Evolutionary conservation across 1,139 yeast species (phyloP).

Genomic region (Hyphopichia buzzinii): DNA sequence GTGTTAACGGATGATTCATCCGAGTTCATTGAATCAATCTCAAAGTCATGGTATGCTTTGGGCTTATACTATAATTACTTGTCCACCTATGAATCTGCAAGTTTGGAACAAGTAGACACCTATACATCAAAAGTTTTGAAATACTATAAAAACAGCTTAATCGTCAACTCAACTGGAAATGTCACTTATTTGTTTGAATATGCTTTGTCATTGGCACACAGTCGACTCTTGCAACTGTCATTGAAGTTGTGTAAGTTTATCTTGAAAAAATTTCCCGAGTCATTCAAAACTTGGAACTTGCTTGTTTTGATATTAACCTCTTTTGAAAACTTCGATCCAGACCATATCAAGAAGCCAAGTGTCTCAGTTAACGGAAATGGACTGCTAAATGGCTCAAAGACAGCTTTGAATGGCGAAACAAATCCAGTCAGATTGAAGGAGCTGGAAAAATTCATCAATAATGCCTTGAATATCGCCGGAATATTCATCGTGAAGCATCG

Average conservation of each 20-base stretch:
- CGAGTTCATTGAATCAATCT: constrained; percentile 28
- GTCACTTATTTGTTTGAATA: constrained; percentile 31
- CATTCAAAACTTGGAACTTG: constrained; percentile 48
- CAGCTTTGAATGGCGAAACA: constrained; percentile 1
- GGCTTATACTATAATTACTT: constrained; percentile 34
- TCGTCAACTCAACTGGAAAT: constrained; percentile 41
- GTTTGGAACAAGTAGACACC: constrained; percentile 16
- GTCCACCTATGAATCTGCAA: constrained; percentile 28
- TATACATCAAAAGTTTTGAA: constrained; percentile 18
- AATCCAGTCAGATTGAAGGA: constrained; percentile 15
- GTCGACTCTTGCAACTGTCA: constrained; percentile 25
- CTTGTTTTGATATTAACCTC: constrained; percentile 33
- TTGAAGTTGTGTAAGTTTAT: constrained; percentile 42
- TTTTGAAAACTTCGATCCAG: constrained; percentile 26
- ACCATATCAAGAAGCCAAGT: constrained; percentile 10
- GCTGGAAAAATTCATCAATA: constrained; percentile 39
- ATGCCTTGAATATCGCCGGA: constrained; percentile 45
- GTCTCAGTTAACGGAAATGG: constrained; percentile 5
- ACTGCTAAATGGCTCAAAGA: constrained; percentile 3
- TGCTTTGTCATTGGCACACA: constrained; percentile 36
- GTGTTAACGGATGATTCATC: constrained; percentile 29
- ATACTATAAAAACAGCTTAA: constrained; percentile 36
- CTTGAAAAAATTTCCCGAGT: constrained; percentile 42
- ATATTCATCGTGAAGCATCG: constrained; percentile 32
- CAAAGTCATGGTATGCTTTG: constrained; percentile 40